Percentiles rank a stretch among this genome's conserved stretches.
These are phyloP conservation scores for Aspergillus sp. DNA, from an alignment of 2,329 filamentous ascomycete genomes.

Conservation along the genomic window DNA sequence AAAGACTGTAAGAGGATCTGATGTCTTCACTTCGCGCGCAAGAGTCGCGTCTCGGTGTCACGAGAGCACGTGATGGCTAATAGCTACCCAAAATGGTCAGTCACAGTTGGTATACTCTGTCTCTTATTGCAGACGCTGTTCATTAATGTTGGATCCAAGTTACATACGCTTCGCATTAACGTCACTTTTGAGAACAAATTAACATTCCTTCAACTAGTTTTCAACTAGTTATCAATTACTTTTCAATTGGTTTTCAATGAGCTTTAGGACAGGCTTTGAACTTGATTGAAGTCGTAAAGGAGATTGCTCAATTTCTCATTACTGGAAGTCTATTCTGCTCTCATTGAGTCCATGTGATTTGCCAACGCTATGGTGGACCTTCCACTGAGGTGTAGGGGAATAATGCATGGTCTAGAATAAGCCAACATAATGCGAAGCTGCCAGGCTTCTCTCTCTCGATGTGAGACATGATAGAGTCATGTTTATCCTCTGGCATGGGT, in stretches of 20 bases:
- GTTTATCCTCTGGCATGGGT: not conserved
- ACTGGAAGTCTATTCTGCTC: not conserved
- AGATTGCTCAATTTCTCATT: no score
- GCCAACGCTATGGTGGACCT: not conserved
- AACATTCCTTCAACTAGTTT: no score
- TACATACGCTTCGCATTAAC: no score
- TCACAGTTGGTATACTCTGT: not conserved
- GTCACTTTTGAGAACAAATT: no score
- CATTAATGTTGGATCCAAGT: no score
- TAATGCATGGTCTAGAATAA: not conserved
- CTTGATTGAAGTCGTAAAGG: no score
- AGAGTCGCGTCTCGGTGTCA: constrained; percentile 21
- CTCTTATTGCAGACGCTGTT: no score
- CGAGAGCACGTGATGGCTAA: constrained; percentile 26
- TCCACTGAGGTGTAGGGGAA: not conserved
- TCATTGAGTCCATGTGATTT: not conserved
- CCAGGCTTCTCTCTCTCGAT: not conserved
- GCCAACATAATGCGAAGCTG: not conserved
- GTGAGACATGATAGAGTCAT: not conserved
- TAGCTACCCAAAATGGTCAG: not conserved
- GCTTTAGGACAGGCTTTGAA: no score
- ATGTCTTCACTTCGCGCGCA: constrained; percentile 12
- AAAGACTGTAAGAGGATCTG: not conserved
- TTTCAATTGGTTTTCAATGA: no score
- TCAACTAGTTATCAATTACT: no score